Evolutionary conservation across 2,329 filamentous ascomycete species (phyloP), one percentile per base, ranked within the genome.

Genomic region (Thermothelomyces thermophilus): DNA sequence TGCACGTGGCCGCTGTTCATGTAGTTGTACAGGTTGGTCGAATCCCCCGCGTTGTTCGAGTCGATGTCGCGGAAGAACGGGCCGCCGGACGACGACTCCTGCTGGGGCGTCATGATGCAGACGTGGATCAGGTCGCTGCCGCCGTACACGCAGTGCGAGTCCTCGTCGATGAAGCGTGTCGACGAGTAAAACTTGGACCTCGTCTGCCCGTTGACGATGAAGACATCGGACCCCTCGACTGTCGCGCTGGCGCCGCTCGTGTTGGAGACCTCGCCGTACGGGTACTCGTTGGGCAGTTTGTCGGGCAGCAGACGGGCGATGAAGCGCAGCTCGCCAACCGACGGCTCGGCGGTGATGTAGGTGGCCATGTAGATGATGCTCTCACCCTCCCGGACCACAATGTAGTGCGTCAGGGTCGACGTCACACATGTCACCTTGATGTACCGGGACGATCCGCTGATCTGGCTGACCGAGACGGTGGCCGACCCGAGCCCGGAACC

Each of bases 161-260:
- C 69, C 58, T 84, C 81, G 62, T 86, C 83, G 60, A 86, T 85
- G 65, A 84, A 86, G n/a, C 82, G 74, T 54, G 83, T 71, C 51
- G 77, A 81, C 2, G 79, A 83, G 68, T 83, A 86, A 70, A 86
- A 86, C 64, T 86, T 86, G 65, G 77, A 81, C 34, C 82, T 75
- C 0, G 82, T 86, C 62, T 86, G 69, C 19, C 80, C 77, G 55
- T 70, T 66, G 39, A 86, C 79, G 8, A 80, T 52, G 60, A 76
- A 86, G 50, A 79, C 75, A 51, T 80, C 77, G 1, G 71, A 75
- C 36, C 73, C 82, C 62, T 85, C 82, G 45, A 85, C 70, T 3
- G 68, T 64, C 2, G 75, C 70, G 9, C 68, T 70, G 26, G 73
- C 73, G 24, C 72, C 73, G 1, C 66, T 67, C 0, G 79, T 84